Base-by-base conservation (phyloP, 2,329 filamentous ascomycete genomes). In the Penicillium sclerotigenum region DNA sequence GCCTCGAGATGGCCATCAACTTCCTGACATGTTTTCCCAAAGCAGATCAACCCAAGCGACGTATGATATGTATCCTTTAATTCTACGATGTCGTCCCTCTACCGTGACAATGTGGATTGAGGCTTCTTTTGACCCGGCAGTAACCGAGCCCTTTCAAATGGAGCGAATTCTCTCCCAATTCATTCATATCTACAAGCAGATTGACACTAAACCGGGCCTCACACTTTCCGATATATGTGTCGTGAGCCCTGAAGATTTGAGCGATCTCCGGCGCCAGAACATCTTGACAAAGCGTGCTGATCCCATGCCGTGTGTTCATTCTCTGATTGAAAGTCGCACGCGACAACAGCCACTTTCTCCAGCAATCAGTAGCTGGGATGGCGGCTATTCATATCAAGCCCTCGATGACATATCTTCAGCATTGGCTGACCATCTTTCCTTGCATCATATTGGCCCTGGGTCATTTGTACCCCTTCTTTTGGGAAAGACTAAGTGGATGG, bases 151-250 rank as follows among this genome's bases (percentile, higher is more conserved):
- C 5, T 29, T 31, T 5, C 58, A 62, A 50, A 51, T 28, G 4
- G 51, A 60, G 20, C 52, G 60, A 13, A 41, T 62, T 11, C 42
- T 62, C 3, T 31, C n/a, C 1, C 60, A 62, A 26, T 31, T 62
- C 5, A 29, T 22, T 22, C 31, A 55, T 38, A 59, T 62, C 4
- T 62, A 62, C 29, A 22, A 50, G 31, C 60, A 60, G 51, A 47
- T 60, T 28, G 31, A 47, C 14, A 26, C 13, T 11, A 16, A 34
- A 4, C 20, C 31, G 7, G 14, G 20, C 14, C 29, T 24, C 8
- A 7, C 20, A 7, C 29, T 47, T n/a, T n/a, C 18, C 5, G 31
- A 47, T 9, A 24, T 47, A 2, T n/a, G 20, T 47, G 7, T 22
- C 5, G 18, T 47, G 14, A 47, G 45, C 5, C 20, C 31, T 5